Evolutionary conservation across 2,329 filamentous ascomycete genomes (phyloP).

Genomic region (Pseudocercospora pini-densiflorae): DNA sequence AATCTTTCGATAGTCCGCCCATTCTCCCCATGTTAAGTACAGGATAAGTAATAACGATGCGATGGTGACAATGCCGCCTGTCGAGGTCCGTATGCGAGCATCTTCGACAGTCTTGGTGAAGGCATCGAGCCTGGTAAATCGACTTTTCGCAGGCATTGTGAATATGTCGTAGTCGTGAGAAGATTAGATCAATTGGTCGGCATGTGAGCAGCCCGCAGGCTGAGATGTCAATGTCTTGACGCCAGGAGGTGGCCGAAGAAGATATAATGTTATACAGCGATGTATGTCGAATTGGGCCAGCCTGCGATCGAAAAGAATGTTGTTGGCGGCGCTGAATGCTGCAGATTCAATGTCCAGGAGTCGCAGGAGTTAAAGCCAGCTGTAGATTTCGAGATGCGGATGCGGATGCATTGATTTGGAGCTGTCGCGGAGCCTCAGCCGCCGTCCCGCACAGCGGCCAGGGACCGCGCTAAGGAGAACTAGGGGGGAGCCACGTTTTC

Average conservation of each 20-base stretch:
- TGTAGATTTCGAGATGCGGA: slow-evolving; percentile 1
- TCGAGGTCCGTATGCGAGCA: slow-evolving; percentile 93
- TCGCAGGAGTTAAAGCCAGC: not conserved
- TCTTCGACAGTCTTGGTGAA: slow-evolving; percentile 97
- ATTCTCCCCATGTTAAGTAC: slow-evolving; percentile 92
- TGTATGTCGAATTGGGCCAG: not conserved
- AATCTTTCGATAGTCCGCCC: slow-evolving; percentile 87
- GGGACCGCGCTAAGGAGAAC: slow-evolving; percentile 8
- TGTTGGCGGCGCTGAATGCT: not conserved
- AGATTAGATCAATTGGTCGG: not conserved
- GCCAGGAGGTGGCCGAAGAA: not conserved
- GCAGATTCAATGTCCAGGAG: not conserved
- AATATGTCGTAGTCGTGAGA: not conserved
- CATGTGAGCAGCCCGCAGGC: slow-evolving; percentile 26
- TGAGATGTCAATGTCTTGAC: slow-evolving; percentile 15
- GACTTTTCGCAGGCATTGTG: slow-evolving; percentile 83
- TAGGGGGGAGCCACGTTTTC: slow-evolving; percentile 6
- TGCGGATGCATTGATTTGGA: not conserved
- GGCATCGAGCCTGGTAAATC: slow-evolving; percentile 95
- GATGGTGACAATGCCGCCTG: slow-evolving; percentile 93
- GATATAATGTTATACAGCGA: not conserved
- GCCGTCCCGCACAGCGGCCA: not conserved
- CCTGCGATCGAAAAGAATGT: not conserved
- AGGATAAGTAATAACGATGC: slow-evolving; percentile 85
- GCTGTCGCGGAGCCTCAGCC: slow-evolving; percentile 4